Percentiles rank a stretch among this genome's conserved stretches.
Conservation (phyloP, 1,284 basidiomycete genomes). For the Rhodotorula sp. region DNA sequence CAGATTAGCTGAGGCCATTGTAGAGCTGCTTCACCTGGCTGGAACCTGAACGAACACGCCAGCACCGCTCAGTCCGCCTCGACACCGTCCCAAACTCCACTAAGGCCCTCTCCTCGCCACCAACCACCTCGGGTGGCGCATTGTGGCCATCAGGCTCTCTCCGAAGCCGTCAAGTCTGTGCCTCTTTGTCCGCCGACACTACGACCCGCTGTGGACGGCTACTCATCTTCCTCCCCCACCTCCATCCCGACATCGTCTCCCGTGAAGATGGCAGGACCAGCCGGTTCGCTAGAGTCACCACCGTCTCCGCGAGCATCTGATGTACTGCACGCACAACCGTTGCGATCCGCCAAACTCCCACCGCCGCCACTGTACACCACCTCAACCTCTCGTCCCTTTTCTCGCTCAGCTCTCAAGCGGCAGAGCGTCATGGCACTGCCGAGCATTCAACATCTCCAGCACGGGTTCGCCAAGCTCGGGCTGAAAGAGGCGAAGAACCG, state of each 20-base stretch:
- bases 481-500: neutral
- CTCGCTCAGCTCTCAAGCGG: constrained; percentile 76
- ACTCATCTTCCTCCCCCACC: neutral
- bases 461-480: constrained; percentile 54
- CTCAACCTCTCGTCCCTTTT: constrained; percentile 66
- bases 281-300: neutral
- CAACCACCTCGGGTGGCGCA: too few relatives aligned
- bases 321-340: neutral
- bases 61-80: too few relatives aligned
- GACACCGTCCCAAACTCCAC: too few relatives aligned
- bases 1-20: neutral
- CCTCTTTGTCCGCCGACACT: too few relatives aligned
- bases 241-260: neutral
- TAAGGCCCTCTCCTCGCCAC: too few relatives aligned
- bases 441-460: constrained; percentile 78
- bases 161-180: too few relatives aligned
- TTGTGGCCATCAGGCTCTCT: too few relatives aligned
- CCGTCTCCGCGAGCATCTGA: neutral
- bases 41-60: too few relatives aligned
- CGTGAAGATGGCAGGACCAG: neutral
- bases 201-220: too few relatives aligned
- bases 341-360: neutral
- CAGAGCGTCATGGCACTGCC: constrained; percentile 81
- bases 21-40: neutral
- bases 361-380: constrained; percentile 11